Evolutionary conservation across 140 eudicot genomes (phyloP).

Genomic region (Flaveria floridana): DNA sequence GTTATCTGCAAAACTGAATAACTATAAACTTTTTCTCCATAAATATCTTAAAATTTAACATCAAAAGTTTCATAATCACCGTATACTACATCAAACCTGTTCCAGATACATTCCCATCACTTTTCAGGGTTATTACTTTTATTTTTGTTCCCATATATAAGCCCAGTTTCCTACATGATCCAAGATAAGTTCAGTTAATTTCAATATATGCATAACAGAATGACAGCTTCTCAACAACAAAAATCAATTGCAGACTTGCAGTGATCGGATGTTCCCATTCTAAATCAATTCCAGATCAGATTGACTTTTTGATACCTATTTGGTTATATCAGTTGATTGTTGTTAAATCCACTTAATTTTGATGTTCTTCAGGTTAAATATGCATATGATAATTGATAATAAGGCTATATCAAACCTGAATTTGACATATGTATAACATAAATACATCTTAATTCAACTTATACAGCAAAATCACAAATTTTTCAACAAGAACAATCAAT

Average conservation of each 20-base stretch:
- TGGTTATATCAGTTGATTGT: neutral
- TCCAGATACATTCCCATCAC: conserved; percentile 18
- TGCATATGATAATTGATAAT: neutral
- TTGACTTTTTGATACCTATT: neutral
- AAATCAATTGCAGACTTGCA: neutral
- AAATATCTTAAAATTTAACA: conserved; percentile 18
- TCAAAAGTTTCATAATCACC: conserved; percentile 30
- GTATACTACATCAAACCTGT: conserved; percentile 26
- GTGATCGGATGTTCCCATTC: neutral
- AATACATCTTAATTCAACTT: neutral
- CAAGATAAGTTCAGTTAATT: conserved; percentile 1
- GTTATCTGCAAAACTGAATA: conserved; percentile 39
- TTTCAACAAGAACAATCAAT: neutral
- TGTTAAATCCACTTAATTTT: neutral
- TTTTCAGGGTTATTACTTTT: conserved; percentile 39
- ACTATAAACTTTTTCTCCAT: conserved; percentile 26
- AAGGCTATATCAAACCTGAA: too few species aligned
- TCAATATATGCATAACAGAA: neutral
- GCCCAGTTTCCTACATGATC: conserved; percentile 58
- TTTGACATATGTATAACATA: too few species aligned
- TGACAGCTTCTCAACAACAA: neutral
- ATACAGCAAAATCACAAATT: neutral
- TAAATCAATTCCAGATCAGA: conserved; percentile 15
- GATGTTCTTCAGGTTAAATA: neutral
- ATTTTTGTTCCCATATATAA: conserved; percentile 62